A percentile compares a stretch with the other conserved stretches of the same genome.
Conservation (phyloP, 1,284 basidiomycete genomes). For the Somion occarium region DNA sequence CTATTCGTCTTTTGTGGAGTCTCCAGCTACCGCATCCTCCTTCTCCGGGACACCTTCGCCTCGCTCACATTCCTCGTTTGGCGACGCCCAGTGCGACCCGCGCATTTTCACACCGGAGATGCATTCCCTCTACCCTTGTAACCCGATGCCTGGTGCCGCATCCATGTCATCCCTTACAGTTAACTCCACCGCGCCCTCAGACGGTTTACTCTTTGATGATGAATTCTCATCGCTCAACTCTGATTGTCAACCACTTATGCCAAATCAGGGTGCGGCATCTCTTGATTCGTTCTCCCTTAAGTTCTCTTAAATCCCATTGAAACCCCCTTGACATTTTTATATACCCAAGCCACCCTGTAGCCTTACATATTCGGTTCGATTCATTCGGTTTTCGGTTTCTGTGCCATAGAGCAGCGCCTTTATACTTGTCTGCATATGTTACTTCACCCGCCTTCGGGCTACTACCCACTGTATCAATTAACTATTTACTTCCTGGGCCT, state of each 20-base stretch:
- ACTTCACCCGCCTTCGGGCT: not conserved
- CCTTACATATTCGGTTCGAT: not conserved
- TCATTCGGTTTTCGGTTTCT: not conserved
- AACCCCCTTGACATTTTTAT: too few species aligned
- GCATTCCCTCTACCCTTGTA: not conserved
- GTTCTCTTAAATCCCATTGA: too few species aligned
- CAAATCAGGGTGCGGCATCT: not conserved
- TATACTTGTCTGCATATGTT: not conserved
- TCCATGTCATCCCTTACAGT: not conserved
- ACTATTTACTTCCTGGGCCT: not conserved
- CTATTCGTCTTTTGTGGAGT: not conserved
- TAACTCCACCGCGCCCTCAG: not conserved
- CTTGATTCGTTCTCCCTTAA: not conserved
- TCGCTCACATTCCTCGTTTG: slow-evolving; percentile 1
- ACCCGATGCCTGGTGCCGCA: not conserved
- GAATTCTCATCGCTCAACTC: not conserved
- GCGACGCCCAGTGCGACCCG: not conserved
- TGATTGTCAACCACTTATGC: not conserved
- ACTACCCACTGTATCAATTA: not conserved
- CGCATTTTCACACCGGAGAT: not conserved
- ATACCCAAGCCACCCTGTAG: not conserved
- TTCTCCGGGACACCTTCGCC: not conserved
- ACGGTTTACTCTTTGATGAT: not conserved
- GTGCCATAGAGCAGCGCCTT: not conserved
- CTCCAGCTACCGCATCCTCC: not conserved